Percentiles rank a stretch among this genome's conserved stretches.
phyloP scores from a whole-genome alignment of 2,329 filamentous ascomycete genomes.

The Nigrospora osmanthi region DNA sequence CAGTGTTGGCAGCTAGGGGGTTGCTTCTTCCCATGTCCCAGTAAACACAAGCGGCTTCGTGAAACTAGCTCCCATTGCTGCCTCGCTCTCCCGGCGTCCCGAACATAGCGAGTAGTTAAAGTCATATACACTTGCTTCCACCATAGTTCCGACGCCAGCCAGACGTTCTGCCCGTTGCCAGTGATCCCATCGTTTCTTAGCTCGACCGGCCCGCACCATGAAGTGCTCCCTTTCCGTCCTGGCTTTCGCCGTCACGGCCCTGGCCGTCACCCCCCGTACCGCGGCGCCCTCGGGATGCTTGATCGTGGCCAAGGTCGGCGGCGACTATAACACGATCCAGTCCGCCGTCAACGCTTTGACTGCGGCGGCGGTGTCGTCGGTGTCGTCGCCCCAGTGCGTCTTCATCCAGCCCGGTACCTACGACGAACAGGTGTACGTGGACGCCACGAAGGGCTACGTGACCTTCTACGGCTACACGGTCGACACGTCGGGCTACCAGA shows the following conservation, averaged over 20 bases:
- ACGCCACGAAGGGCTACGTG: conserved; percentile 35
- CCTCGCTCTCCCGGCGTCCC: no score
- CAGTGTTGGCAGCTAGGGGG: no score
- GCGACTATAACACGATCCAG: conserved; percentile 33
- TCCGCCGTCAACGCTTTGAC: conserved; percentile 47
- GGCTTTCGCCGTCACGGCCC: conserved; percentile 7
- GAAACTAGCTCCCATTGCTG: no score
- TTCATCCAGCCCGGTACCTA: conserved; percentile 56
- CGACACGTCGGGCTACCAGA: conserved; percentile 40
- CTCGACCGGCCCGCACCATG: conserved; percentile 1
- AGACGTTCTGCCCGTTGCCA: no score
- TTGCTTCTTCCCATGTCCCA: no score
- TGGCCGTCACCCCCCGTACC: conserved; percentile 20
- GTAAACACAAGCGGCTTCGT: no score
- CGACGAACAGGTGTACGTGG: conserved; percentile 49
- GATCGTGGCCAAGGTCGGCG: conserved; percentile 30
- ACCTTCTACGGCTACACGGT: conserved; percentile 52
- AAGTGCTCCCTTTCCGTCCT: conserved; percentile 6
- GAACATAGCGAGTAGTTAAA: no score
- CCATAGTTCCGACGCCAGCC: no score
- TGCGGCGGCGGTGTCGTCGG: conserved; percentile 33
- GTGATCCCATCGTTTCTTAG: no score
- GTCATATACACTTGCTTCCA: no score
- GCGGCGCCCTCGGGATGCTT: conserved; percentile 39
- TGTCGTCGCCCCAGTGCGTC: conserved; percentile 45